These are phyloP conservation scores for Penicillium sp. DNA, from an alignment of 2,329 filamentous ascomycete species.

Conservation along the genomic window DNA sequence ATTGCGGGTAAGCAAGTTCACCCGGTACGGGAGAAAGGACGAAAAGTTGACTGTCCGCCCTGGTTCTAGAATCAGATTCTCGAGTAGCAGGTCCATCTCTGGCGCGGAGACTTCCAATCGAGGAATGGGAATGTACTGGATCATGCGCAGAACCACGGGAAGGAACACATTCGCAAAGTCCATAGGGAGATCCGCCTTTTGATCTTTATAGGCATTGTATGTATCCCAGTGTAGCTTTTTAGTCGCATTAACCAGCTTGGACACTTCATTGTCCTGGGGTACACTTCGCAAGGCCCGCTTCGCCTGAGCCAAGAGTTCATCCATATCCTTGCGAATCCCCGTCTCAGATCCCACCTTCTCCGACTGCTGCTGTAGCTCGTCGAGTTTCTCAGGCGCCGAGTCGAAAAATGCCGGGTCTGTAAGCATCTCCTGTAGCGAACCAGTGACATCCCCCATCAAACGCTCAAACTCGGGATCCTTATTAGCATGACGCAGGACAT, in stretches of 20 bases:
- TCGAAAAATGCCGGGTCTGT: slow-evolving; percentile 88
- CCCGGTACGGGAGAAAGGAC: slow-evolving; percentile 85
- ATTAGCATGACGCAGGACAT: slow-evolving; percentile 74
- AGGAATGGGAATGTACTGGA: slow-evolving; percentile 90
- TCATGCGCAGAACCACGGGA: slow-evolving; percentile 73
- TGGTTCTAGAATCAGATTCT: slow-evolving; percentile 89
- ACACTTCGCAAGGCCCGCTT: slow-evolving; percentile 72
- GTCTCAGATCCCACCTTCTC: slow-evolving; percentile 68
- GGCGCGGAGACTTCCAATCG: slow-evolving; percentile 86
- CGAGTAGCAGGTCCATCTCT: slow-evolving; percentile 81
- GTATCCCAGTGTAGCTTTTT: slow-evolving; percentile 72
- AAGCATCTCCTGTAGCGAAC: slow-evolving; percentile 78
- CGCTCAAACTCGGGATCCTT: slow-evolving; percentile 83
- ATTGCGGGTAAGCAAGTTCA: slow-evolving; percentile 83
- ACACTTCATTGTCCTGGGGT: slow-evolving; percentile 72
- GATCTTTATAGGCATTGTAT: slow-evolving; percentile 67
- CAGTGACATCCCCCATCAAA: slow-evolving; percentile 74
- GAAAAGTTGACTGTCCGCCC: slow-evolving; percentile 82
- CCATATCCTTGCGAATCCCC: slow-evolving; percentile 73
- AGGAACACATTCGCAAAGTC: slow-evolving; percentile 82
- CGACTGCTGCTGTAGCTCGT: slow-evolving; percentile 63
- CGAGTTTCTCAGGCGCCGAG: slow-evolving; percentile 69
- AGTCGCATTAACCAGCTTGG: slow-evolving; percentile 70
- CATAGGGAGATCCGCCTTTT: slow-evolving; percentile 73
- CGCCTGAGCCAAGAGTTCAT: slow-evolving; percentile 71